Conservation (phyloP, 495 filamentous ascomycete species). For the Darksidea phi region DNA sequence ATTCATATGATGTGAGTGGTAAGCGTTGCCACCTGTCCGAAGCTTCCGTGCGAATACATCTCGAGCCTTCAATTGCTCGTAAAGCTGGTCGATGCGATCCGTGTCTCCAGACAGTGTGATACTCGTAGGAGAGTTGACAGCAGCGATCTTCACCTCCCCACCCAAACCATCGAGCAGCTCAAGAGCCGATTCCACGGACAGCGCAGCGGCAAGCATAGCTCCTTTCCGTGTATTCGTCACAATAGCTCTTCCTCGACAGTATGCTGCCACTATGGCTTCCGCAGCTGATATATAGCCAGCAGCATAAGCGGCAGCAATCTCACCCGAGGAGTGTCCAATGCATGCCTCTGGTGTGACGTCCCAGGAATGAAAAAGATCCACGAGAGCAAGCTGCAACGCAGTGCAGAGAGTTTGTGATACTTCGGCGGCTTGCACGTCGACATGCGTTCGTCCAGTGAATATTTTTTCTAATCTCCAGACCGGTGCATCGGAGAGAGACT, state of each 20-base stretch:
- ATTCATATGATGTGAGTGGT: constrained; percentile 26
- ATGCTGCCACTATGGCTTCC: constrained; percentile 14
- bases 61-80: neutral
- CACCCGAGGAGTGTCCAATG: constrained; percentile 26
- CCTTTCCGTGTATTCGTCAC: neutral
- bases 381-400: constrained; percentile 25
- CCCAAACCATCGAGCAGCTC: neutral
- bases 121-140: constrained; percentile 9
- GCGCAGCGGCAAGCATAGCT: constrained; percentile 9
- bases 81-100: neutral
- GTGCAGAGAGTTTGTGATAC: constrained; percentile 23
- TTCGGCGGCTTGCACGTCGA: neutral
- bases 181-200: neutral
- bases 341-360: constrained; percentile 2
- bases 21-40: constrained; percentile 18
- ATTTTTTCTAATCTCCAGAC: constrained; percentile 12
- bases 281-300: constrained; percentile 5
- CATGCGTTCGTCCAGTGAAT: neutral
- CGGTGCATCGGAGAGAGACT: constrained; percentile 1
- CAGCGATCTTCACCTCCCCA: neutral
- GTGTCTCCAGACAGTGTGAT: constrained; percentile 20
- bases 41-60: neutral
- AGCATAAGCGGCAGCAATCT: constrained; percentile 28
- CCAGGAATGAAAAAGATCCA: constrained; percentile 6
- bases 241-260: constrained; percentile 11